Conservation (phyloP, 116 monocot genomes). For the Posidonia oceanica region DNA sequence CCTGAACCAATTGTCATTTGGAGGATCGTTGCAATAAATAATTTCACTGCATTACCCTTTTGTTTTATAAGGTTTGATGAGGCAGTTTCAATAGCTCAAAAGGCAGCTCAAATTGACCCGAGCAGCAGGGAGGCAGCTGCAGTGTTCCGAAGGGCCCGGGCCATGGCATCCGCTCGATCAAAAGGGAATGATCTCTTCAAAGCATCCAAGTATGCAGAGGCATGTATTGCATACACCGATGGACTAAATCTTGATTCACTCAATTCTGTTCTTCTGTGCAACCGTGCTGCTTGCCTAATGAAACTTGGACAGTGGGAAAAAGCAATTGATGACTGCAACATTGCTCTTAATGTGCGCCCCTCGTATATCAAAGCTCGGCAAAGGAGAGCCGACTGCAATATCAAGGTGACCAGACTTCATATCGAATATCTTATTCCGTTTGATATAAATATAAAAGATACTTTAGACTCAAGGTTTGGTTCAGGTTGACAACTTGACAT, state of each 20-base stretch:
- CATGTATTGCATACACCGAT: slow-evolving; percentile 27
- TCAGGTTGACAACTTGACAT: too few relatives aligned
- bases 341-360: slow-evolving; percentile 25
- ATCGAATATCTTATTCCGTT: too few relatives aligned
- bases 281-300: slow-evolving; percentile 37
- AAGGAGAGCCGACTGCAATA: slow-evolving; percentile 69
- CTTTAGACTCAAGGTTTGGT: too few relatives aligned
- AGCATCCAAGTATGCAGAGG: slow-evolving; percentile 22
- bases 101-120: slow-evolving; percentile 28
- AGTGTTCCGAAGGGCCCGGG: slow-evolving; percentile 5
- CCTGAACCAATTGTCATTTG: too few relatives aligned
- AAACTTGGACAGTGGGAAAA: slow-evolving; percentile 36
- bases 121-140: slow-evolving; percentile 25
- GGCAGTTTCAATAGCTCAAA: slow-evolving; percentile 21
- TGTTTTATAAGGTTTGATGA: slow-evolving; percentile 32
- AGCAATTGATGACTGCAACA: slow-evolving; percentile 39
- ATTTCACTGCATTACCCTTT: too few relatives aligned
- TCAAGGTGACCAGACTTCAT: slow-evolving; percentile 30
- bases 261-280: slow-evolving; percentile 43
- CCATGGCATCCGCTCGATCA: slow-evolving; percentile 21
- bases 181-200: slow-evolving; percentile 47
- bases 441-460: too few relatives aligned
- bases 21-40: too few relatives aligned
- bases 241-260: slow-evolving; percentile 26
- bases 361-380: slow-evolving; percentile 33